phyloP scores from a whole-genome alignment of 441 rosid species.

The Daphne laureola region DNA sequence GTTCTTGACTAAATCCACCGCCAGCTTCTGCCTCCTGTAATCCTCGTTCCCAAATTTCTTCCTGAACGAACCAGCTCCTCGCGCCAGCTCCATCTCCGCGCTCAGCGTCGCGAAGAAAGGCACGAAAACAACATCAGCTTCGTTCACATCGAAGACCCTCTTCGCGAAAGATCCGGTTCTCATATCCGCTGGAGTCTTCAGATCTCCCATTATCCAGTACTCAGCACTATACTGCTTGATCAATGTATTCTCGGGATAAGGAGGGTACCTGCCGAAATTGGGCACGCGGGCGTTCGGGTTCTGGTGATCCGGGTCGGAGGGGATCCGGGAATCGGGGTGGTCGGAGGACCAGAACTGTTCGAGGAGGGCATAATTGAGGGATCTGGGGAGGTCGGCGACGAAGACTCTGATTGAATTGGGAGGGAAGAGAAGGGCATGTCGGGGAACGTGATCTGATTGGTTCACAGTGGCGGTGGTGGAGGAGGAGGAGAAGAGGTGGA shows the following conservation, averaged over 20 bases:
- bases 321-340: conserved; percentile 53
- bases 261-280: conserved; percentile 29
- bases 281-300: conserved; percentile 12
- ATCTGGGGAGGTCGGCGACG: conserved; percentile 66
- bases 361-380: conserved; percentile 69
- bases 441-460: conserved; percentile 15
- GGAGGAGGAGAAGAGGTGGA: conserved; percentile 15
- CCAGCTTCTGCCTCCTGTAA: conserved; percentile 64
- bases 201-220: conserved; percentile 82
- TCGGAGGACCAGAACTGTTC: conserved; percentile 51
- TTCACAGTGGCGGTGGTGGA: conserved; percentile 5
- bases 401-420: conserved; percentile 46
- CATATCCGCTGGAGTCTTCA: conserved; percentile 42
- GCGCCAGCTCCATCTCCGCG: conserved; percentile 79
- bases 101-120: conserved; percentile 82
- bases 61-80: conserved; percentile 54
- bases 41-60: conserved; percentile 67
- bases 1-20: conserved; percentile 42
- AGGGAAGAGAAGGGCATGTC: conserved; percentile 7
- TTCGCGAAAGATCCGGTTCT: conserved; percentile 48
- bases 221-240: conserved; percentile 92
- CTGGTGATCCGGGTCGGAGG: conserved; percentile 62
- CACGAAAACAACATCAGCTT: conserved; percentile 77
- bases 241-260: conserved; percentile 70
- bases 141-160: conserved; percentile 38